Conservation (phyloP, 768 basidiomycete species). For the Termitomyces sp. region DNA sequence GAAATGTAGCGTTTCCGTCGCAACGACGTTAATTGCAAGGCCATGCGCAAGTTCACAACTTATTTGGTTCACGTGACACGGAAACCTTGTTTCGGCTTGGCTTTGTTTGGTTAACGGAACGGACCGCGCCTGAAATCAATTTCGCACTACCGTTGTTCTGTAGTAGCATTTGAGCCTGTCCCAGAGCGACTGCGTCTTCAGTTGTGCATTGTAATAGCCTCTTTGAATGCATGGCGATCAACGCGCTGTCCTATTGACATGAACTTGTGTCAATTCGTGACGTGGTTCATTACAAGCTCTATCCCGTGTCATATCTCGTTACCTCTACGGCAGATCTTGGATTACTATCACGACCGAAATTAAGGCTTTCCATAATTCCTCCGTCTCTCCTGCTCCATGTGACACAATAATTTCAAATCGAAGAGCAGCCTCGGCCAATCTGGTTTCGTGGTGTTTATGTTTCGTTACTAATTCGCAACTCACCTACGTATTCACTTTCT, state of each 20-base stretch:
- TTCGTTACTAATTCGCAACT: background rate
- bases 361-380: background rate
- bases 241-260: background rate
- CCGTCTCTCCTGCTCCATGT: background rate
- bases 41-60: constrained; percentile 1
- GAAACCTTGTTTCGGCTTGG: constrained; percentile 14
- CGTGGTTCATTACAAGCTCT: background rate
- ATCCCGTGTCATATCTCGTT: background rate
- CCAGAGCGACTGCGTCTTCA: background rate
- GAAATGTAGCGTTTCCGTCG: background rate
- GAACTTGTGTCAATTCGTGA: background rate
- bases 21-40: constrained; percentile 8
- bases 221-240: background rate
- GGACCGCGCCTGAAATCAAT: background rate
- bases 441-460: background rate
- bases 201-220: background rate
- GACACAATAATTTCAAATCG: background rate
- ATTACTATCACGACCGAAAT: background rate
- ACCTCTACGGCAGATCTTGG: too few relatives aligned
- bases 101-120: constrained; percentile 9
- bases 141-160: too few relatives aligned
- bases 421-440: background rate
- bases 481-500: background rate
- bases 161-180: too few relatives aligned
- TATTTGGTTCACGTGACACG: background rate